Conservation (phyloP, 768 basidiomycete species). For the Tulasnella sp. region DNA sequence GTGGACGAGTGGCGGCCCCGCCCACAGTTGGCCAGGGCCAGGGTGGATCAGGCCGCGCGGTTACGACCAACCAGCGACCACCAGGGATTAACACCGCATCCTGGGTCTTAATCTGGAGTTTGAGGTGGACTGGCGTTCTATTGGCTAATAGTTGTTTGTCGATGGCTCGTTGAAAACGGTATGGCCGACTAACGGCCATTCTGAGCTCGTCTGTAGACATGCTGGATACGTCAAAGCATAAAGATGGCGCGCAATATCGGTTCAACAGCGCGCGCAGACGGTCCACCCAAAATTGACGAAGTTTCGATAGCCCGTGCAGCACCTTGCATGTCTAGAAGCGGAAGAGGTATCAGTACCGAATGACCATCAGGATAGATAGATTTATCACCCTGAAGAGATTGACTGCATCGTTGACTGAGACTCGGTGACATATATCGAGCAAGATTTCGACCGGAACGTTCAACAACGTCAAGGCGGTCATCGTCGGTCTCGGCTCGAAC, state of each 20-base stretch:
- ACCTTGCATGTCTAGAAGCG: background rate
- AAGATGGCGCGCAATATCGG: background rate
- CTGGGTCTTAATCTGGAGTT: background rate
- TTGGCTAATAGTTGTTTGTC: background rate
- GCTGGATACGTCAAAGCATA: background rate
- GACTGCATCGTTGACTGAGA: background rate
- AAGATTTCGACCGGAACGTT: background rate
- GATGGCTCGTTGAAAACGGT: background rate
- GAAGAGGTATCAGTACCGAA: background rate
- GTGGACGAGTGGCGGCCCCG: background rate
- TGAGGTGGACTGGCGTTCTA: background rate
- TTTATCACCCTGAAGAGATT: background rate
- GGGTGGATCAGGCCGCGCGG: background rate
- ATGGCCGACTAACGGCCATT: background rate
- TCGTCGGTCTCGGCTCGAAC: background rate
- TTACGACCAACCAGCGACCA: background rate
- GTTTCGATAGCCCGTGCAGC: background rate
- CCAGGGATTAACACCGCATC: background rate
- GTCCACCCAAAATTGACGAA: background rate
- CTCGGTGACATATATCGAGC: background rate
- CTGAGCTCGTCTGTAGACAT: background rate
- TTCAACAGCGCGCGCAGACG: background rate
- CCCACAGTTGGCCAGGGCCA: too few relatives aligned
- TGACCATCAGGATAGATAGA: background rate
- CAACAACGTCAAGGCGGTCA: background rate